Evolutionary conservation across 1,139 yeast species (phyloP).

Genomic region (Debaryomyces singareniensis): DNA sequence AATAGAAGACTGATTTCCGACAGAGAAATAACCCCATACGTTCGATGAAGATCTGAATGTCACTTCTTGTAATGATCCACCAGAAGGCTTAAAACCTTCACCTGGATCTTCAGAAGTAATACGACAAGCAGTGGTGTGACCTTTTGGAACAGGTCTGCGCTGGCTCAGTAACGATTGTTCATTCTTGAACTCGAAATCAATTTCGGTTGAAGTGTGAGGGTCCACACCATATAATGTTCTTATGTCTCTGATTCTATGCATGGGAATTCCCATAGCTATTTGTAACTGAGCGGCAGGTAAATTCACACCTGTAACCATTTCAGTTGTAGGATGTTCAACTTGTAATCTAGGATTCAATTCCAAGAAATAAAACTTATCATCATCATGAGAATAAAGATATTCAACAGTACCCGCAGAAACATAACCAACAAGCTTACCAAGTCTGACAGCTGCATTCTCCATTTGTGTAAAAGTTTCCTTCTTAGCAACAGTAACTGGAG

Average conservation of each 20-base stretch:
- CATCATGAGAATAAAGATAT: slow-evolving; percentile 88
- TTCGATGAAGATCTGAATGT: slow-evolving; percentile 95
- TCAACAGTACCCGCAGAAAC: slow-evolving; percentile 99
- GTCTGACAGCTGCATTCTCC: slow-evolving; percentile 96
- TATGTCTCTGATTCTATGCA: slow-evolving; percentile 90
- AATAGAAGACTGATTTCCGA: slow-evolving; percentile 92
- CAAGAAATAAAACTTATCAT: slow-evolving; percentile 89
- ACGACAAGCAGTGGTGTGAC: slow-evolving; percentile 98
- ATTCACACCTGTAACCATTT: slow-evolving; percentile 97
- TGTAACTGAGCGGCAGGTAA: slow-evolving; percentile 97
- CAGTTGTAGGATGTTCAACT: slow-evolving; percentile 99
- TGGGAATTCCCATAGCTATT: slow-evolving; percentile 98
- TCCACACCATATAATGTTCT: slow-evolving; percentile 91
- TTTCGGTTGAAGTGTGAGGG: slow-evolving; percentile 84
- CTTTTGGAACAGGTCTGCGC: slow-evolving; percentile 91
- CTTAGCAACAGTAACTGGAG: slow-evolving; percentile 91
- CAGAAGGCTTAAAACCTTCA: slow-evolving; percentile 97
- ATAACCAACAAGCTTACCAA: slow-evolving; percentile 93
- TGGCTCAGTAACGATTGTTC: slow-evolving; percentile 70
- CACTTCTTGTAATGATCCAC: slow-evolving; percentile 92
- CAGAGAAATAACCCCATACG: slow-evolving; percentile 99
- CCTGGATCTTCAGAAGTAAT: slow-evolving; percentile 98
- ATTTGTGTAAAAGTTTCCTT: slow-evolving; percentile 78
- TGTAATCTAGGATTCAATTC: slow-evolving; percentile 97
- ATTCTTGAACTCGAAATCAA: slow-evolving; percentile 82